A percentile compares a stretch with the other conserved stretches of the same genome.
These are phyloP conservation scores for Puccinia hordei DNA, from an alignment of 1,284 basidiomycete genomes.

Conservation along the genomic window DNA sequence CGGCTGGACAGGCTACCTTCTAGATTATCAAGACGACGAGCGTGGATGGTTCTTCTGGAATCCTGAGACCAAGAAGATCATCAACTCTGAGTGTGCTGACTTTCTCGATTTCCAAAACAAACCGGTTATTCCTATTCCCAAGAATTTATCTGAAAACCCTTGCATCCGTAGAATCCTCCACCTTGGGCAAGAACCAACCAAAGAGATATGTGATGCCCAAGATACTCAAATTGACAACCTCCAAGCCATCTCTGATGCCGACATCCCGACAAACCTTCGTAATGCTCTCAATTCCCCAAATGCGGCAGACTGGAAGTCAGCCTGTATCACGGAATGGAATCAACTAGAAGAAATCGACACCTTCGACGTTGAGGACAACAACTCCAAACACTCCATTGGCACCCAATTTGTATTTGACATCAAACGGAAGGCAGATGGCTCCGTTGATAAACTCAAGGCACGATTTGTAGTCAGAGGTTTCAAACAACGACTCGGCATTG, in stretches of 20 bases:
- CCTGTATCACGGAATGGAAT: neutral
- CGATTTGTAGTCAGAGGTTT: slow-evolving; percentile 1
- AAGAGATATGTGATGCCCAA: neutral
- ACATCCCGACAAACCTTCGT: neutral
- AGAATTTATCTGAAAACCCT: no score
- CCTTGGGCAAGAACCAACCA: neutral
- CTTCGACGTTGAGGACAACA: neutral
- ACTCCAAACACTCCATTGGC: neutral
- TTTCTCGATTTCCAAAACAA: neutral
- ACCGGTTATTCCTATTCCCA: no score
- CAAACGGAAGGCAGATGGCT: neutral
- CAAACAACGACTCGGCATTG: neutral
- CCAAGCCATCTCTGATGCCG: neutral
- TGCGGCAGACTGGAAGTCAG: neutral
- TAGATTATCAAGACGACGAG: neutral
- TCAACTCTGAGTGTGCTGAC: neutral
- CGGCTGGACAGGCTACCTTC: neutral
- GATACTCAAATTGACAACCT: neutral
- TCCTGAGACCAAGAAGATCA: neutral
- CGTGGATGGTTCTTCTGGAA: neutral
- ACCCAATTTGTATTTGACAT: neutral
- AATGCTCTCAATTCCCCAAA: neutral
- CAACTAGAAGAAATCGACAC: neutral
- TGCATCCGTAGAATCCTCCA: neutral
- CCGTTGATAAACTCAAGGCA: neutral